phyloP scores from a whole-genome alignment of 1,139 yeast species.

The Debaryomycetaceae sp. region DNA sequence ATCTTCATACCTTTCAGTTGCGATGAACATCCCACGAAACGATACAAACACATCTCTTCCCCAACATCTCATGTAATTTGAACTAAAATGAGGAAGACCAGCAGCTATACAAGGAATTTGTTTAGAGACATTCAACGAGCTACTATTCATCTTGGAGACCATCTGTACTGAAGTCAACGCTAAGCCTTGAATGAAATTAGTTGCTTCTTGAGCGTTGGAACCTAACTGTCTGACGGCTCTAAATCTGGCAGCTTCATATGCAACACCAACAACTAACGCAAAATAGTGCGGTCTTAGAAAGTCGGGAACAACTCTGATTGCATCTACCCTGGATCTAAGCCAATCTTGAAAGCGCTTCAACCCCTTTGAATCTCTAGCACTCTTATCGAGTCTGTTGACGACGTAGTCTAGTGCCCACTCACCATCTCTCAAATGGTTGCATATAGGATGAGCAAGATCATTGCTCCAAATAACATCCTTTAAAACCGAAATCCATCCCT shows the following conservation, averaged over 20 bases:
- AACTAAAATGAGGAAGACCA: slow-evolving; percentile 91
- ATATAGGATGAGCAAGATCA: slow-evolving; percentile 78
- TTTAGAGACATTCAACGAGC: slow-evolving; percentile 68
- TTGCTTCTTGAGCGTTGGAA: slow-evolving; percentile 52
- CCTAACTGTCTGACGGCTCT: slow-evolving; percentile 62
- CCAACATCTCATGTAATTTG: slow-evolving; percentile 95
- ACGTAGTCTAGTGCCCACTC: slow-evolving; percentile 87
- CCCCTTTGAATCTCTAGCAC: slow-evolving; percentile 40
- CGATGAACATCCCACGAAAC: slow-evolving; percentile 73
- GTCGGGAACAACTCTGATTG: slow-evolving; percentile 65
- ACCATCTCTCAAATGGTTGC: slow-evolving; percentile 78
- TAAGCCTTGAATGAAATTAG: slow-evolving; percentile 73
- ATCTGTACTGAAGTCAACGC: slow-evolving; percentile 85
- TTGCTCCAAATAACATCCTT: slow-evolving; percentile 62
- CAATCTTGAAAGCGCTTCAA: slow-evolving; percentile 58
- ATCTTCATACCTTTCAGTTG: slow-evolving; percentile 73
- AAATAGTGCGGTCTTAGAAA: slow-evolving; percentile 85
- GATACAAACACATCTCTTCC: slow-evolving; percentile 95
- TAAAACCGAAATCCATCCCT: slow-evolving; percentile 84
- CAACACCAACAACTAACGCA: slow-evolving; percentile 72
- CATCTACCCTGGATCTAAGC: slow-evolving; percentile 65
- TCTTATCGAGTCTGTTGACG: slow-evolving; percentile 59
- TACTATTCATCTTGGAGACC: slow-evolving; percentile 71
- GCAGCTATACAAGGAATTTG: slow-evolving; percentile 84
- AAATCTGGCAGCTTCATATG: slow-evolving; percentile 75